Percentiles rank a stretch among this genome's conserved stretches.
Conservation (phyloP, 305 asterid genomes). For the Solanum hybrid region DNA sequence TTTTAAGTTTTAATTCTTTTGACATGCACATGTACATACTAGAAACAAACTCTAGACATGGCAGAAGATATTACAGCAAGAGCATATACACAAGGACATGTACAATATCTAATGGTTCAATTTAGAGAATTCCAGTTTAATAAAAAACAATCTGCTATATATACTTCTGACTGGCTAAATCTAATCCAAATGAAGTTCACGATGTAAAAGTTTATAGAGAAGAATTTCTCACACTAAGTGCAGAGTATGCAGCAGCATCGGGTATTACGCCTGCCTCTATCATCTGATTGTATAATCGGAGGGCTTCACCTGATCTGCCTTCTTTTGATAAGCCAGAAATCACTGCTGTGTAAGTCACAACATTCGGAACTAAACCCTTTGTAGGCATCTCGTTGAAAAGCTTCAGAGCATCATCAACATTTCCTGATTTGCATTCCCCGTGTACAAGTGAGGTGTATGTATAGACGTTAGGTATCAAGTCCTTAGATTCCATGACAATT, state of each 20-base stretch:
- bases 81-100: neutral
- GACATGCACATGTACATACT: neutral
- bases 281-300: constrained; percentile 66
- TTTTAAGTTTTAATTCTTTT: neutral
- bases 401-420: constrained; percentile 48
- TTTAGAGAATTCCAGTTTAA: neutral
- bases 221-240: constrained; percentile 20
- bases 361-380: constrained; percentile 32
- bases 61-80: no score
- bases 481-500: constrained; percentile 17
- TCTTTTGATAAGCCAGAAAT: constrained; percentile 54
- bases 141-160: neutral
- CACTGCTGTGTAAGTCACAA: constrained; percentile 46
- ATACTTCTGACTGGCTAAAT: neutral
- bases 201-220: neutral
- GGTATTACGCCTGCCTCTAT: constrained; percentile 52
- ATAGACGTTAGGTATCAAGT: constrained; percentile 14
- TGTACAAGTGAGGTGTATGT: constrained; percentile 24
- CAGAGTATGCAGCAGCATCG: constrained; percentile 52
- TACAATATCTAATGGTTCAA: neutral
- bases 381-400: constrained; percentile 46
- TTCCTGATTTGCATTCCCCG: constrained; percentile 36
- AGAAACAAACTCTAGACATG: neutral
- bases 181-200: neutral
- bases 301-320: constrained; percentile 72